phyloP scores from a whole-genome alignment of 495 filamentous ascomycete species.

The Podospora sp. region DNA sequence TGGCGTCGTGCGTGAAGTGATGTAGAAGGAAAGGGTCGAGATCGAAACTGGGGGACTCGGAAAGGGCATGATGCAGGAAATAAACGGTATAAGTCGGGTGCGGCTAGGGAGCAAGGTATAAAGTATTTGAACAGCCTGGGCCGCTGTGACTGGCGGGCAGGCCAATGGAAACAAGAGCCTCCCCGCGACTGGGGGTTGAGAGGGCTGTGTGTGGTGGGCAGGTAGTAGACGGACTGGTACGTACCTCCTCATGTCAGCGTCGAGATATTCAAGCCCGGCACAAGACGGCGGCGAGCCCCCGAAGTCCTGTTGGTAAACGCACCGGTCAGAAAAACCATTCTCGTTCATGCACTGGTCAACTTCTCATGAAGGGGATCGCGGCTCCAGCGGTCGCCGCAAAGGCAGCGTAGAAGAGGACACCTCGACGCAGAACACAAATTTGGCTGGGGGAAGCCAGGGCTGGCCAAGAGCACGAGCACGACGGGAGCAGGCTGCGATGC shows the following conservation, averaged over 20 bases:
- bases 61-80: constrained; percentile 35
- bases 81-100: constrained; percentile 32
- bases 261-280: constrained; percentile 52
- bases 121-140: constrained; percentile 22
- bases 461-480: background rate
- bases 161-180: constrained; percentile 15
- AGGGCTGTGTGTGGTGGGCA: background rate
- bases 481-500: background rate
- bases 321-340: constrained; percentile 32
- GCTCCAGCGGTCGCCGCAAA: constrained; percentile 14
- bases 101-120: constrained; percentile 17
- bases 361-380: constrained; percentile 11
- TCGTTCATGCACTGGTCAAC: background rate
- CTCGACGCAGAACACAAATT: background rate
- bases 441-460: background rate
- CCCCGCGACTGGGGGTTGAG: background rate
- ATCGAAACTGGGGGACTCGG: constrained; percentile 13
- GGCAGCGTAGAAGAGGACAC: background rate
- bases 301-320: constrained; percentile 47
- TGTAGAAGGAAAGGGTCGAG: constrained; percentile 10
- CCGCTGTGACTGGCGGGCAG: background rate
- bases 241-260: constrained; percentile 53
- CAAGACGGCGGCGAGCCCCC: constrained; percentile 52
- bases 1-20: constrained; percentile 6
- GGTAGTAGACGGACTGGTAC: constrained; percentile 22